Conservation (phyloP, 2,329 filamentous ascomycete species). For the Diaporthe sp. region DNA sequence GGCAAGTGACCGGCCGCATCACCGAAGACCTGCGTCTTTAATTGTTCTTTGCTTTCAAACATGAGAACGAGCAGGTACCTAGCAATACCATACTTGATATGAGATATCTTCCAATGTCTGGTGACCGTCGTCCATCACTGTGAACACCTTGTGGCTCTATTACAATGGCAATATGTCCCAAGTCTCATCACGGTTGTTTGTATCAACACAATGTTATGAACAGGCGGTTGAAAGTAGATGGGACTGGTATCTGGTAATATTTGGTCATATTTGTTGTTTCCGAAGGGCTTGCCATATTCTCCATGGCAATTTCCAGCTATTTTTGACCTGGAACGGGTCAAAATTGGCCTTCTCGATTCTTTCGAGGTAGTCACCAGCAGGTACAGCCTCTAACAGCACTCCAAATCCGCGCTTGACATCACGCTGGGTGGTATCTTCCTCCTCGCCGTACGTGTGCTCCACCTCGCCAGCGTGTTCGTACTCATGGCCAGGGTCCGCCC, state of each 20-base stretch:
- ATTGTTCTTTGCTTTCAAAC: too few relatives aligned
- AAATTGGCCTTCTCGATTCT: slow-evolving; percentile 86
- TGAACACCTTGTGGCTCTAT: too few relatives aligned
- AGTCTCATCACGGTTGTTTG: too few relatives aligned
- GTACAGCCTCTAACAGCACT: slow-evolving; percentile 83
- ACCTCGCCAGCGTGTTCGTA: slow-evolving; percentile 90
- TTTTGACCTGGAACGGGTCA: slow-evolving; percentile 79
- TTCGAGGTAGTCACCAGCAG: slow-evolving; percentile 83
- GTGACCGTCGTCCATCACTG: too few relatives aligned
- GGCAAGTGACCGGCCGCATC: too few relatives aligned
- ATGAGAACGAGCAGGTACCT: too few relatives aligned
- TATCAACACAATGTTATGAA: too few relatives aligned
- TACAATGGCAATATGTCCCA: too few relatives aligned
- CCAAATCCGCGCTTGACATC: slow-evolving; percentile 77
- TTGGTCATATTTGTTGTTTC: slow-evolving; percentile 62
- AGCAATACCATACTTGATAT: too few relatives aligned
- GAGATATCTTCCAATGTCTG: too few relatives aligned
- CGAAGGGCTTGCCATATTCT: slow-evolving; percentile 70
- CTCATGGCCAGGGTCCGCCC: slow-evolving; percentile 83
- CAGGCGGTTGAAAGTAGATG: too few relatives aligned
- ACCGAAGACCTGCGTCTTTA: too few relatives aligned
- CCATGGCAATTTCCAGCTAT: slow-evolving; percentile 88
- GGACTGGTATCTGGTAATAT: slow-evolving; percentile 52
- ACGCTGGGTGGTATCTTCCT: slow-evolving; percentile 53
- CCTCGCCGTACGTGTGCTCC: slow-evolving; percentile 67